Evolutionary conservation across 352 stramenopile species (phyloP).

Genomic region (Phytophthora fragariae): DNA sequence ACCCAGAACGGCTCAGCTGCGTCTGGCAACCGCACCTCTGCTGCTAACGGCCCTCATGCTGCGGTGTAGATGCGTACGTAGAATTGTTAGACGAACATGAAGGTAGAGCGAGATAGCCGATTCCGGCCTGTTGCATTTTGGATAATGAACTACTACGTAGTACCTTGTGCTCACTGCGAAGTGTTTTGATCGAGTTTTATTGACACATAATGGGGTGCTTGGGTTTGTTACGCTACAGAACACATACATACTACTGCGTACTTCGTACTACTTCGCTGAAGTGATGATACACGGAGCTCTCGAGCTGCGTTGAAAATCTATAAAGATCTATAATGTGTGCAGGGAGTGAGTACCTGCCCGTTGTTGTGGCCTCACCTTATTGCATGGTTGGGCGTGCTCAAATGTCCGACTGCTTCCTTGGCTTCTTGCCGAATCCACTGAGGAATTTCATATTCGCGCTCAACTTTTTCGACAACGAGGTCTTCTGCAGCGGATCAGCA

Average conservation of each 20-base stretch:
- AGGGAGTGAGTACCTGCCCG: background rate
- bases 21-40: constrained; percentile 20
- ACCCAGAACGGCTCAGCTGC: constrained; percentile 15
- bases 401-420: constrained; percentile 51
- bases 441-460: constrained; percentile 85
- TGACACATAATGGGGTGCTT: constrained; percentile 2
- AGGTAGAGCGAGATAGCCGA: constrained; percentile 19
- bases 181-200: constrained; percentile 10
- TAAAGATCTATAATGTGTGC: background rate
- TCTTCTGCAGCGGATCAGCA: constrained; percentile 52
- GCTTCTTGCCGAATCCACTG: constrained; percentile 66
- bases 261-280: constrained; percentile 44
- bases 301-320: background rate
- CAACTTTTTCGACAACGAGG: constrained; percentile 69
- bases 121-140: constrained; percentile 21
- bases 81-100: constrained; percentile 29
- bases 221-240: constrained; percentile 25
- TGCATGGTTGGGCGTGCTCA: constrained; percentile 8
- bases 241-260: constrained; percentile 32
- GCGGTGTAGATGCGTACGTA: constrained; percentile 26
- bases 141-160: constrained; percentile 11
- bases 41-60: constrained; percentile 16
- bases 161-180: constrained; percentile 6
- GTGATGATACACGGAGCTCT: constrained; percentile 34
- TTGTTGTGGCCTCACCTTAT: background rate